Base-by-base conservation (phyloP, 371 early-diverging fungal genomes). In the Saksenaea oblongispora region DNA sequence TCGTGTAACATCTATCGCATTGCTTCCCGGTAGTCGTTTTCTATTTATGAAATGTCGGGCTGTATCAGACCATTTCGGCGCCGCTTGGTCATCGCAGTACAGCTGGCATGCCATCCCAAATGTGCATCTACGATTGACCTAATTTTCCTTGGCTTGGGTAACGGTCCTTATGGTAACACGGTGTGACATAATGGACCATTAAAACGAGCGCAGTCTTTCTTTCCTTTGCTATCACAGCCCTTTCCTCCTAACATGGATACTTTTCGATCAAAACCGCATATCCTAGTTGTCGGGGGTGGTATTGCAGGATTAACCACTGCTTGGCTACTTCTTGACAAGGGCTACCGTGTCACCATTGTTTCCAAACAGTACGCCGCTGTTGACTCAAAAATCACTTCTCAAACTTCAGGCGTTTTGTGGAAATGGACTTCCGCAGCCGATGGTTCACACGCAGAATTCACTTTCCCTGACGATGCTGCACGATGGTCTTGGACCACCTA, bases 221-320 rank as follows among this genome's bases (percentile, higher is more conserved):
- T 47, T 31, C 31, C 26, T 22, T 22, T 47, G 51, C 51, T 10
- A 22, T 22, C 24, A 47, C 24, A n/a, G 51, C n/a, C 24, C 51
- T 47, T 47, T 47, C 51, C 18, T 26, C 22, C 51, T 18, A 22
- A 18, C 18, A 47, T 47, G 51, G 51, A 47, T 47, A 47, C 51
- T 47, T 47, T 47, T 22, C 51, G 51, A 47, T 47, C 51, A 47
- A 47, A 47, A 22, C 51, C 51, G 51, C 51, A 47, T 22, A 47
- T 47, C 22, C 51, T 47, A 17, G 22, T 47, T 10, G 22, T 47
- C 18, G 51, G 51, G 22, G 22, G 51, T 47, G 51, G 51, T 22
- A 22, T 47, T 11, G 22, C 22, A 47, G 51, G 51, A n/a, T 22
- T 47, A 47, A 47, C 51, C 8, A 47, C 51, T 10, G 51, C 51